Evolutionary conservation across 139 green algal species (phyloP).

Genomic region (Tetratostichococcus sp.): DNA sequence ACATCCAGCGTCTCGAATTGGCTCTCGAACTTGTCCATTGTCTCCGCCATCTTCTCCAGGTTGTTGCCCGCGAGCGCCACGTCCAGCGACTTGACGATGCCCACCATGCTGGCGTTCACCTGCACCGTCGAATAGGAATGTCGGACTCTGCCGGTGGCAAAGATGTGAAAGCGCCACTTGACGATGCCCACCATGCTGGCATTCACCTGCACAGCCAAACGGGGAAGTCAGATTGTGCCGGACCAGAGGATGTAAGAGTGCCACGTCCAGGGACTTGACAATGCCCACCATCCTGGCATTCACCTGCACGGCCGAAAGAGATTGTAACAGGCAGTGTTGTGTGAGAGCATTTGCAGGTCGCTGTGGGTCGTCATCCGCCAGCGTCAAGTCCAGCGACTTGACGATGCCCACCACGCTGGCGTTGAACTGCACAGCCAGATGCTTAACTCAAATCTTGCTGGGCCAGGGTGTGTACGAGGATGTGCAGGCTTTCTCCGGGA

Average conservation of each 20-base stretch:
- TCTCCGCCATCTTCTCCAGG: conserved; percentile 76
- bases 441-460: no score
- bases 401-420: conserved; percentile 92
- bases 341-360: no score
- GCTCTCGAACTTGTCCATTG: conserved; percentile 95
- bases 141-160: no score
- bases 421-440: no score
- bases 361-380: conserved; percentile 86
- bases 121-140: conserved; percentile 5
- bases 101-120: conserved; percentile 89
- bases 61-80: conserved; percentile 81
- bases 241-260: no score
- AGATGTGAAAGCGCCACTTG: no score
- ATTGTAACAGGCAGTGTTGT: no score
- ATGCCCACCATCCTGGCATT: conserved; percentile 93
- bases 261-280: conserved; percentile 51
- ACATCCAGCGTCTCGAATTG: conserved; percentile 97
- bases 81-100: conserved; percentile 69
- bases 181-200: conserved; percentile 92
- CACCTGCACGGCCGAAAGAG: conserved; percentile 36
- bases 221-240: no score
- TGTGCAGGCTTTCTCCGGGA: conserved; percentile 95
- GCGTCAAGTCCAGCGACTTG: conserved; percentile 48
- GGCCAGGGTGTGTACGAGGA: no score
- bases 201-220: no score